These are phyloP conservation scores for Melampsora larici-populina DNA, from an alignment of 1,284 basidiomycete genomes.

Conservation along the genomic window DNA sequence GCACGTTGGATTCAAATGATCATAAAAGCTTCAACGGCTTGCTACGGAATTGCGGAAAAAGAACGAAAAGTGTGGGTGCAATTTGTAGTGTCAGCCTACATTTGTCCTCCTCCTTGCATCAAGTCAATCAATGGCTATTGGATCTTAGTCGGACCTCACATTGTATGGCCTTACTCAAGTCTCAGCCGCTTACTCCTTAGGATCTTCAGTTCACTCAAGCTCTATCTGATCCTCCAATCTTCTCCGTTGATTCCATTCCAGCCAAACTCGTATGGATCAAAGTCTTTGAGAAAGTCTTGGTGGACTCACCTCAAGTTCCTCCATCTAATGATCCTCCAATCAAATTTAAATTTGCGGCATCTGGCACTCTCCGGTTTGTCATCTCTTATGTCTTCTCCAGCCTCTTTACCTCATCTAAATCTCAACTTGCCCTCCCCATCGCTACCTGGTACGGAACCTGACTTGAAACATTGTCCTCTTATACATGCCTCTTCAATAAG, in stretches of 20 bases:
- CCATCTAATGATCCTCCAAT: neutral
- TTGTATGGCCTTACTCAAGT: no score
- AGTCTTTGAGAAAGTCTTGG: no score
- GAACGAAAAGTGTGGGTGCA: neutral
- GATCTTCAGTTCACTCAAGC: no score
- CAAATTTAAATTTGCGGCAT: neutral
- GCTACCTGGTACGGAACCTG: neutral
- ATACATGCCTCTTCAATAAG: neutral
- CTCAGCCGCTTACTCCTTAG: no score
- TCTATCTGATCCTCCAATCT: no score
- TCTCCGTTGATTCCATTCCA: no score
- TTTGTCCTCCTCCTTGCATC: no score
- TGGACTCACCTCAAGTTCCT: neutral
- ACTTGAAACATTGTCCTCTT: neutral
- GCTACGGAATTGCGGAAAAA: neutral
- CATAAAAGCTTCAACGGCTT: slow-evolving; percentile 14
- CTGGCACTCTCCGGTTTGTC: neutral
- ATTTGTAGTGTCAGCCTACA: no score
- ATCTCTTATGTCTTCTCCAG: neutral
- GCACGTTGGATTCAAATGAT: slow-evolving; percentile 6
- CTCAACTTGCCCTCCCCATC: neutral
- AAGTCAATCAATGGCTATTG: no score
- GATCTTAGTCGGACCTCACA: no score
- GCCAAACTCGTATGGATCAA: no score
- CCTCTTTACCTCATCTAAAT: neutral